Evolutionary conservation across 345 rosid species (phyloP).

Genomic region (Ceriops zippeliana): DNA sequence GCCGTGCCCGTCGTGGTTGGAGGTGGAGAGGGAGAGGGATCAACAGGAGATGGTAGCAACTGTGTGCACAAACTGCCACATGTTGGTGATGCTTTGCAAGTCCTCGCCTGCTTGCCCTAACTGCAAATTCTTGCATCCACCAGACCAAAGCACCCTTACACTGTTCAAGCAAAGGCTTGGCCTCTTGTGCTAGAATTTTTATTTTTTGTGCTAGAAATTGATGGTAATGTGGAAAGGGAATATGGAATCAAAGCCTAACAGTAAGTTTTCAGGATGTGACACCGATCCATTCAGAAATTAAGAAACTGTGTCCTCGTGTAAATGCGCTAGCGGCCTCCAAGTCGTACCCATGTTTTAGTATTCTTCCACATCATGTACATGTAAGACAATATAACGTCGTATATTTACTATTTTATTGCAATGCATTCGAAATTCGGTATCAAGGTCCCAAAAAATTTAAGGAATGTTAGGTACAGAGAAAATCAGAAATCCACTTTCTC

Average conservation of each 20-base stretch:
- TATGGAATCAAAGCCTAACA: neutral
- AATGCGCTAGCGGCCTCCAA: too few relatives aligned
- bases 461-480: too few relatives aligned
- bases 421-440: too few relatives aligned
- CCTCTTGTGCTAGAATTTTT: conserved; percentile 44
- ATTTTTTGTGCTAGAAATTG: too few relatives aligned
- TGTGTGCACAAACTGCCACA: conserved; percentile 71
- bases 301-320: too few relatives aligned
- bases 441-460: too few relatives aligned
- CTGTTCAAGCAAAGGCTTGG: conserved; percentile 50
- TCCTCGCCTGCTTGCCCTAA: conserved; percentile 80
- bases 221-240: neutral
- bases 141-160: conserved; percentile 42
- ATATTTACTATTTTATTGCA: too few relatives aligned
- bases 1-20: conserved; percentile 50
- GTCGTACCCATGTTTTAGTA: too few relatives aligned
- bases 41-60: conserved; percentile 67
- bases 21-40: conserved; percentile 29
- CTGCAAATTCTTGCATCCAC: conserved; percentile 88
- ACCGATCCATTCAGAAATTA: too few relatives aligned
- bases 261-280: neutral
- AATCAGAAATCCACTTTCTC: too few relatives aligned
- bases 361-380: too few relatives aligned
- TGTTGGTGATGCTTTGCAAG: conserved; percentile 79
- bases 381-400: too few relatives aligned